Evolutionary conservation across 1,284 basidiomycete species (phyloP).

Genomic region (Pterulicium gracile): DNA sequence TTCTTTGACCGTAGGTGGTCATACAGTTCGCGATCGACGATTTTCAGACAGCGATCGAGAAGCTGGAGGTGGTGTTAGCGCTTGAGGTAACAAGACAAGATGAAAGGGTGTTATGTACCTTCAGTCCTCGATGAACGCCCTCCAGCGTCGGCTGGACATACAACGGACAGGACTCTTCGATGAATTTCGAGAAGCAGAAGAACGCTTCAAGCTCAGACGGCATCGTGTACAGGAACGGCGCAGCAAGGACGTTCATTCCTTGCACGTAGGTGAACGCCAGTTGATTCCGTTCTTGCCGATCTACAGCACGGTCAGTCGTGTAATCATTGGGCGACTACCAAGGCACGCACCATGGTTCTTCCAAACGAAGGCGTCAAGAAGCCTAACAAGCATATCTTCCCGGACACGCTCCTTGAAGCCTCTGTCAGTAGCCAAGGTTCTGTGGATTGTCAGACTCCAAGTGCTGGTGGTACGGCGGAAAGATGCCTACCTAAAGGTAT

Average conservation of each 20-base stretch:
- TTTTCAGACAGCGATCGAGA: slow-evolving; percentile 83
- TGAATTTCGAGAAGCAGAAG: slow-evolving; percentile 90
- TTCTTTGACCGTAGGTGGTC: slow-evolving; percentile 80
- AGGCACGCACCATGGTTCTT: slow-evolving; percentile 60
- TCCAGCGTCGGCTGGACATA: slow-evolving; percentile 94
- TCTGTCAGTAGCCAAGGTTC: slow-evolving; percentile 90
- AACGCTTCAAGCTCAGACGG: slow-evolving; percentile 95
- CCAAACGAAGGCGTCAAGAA: slow-evolving; percentile 97
- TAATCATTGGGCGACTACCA: not conserved
- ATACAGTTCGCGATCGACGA: slow-evolving; percentile 83
- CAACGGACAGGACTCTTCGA: slow-evolving; percentile 85
- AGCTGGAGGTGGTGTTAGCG: slow-evolving; percentile 41
- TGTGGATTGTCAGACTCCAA: too few relatives aligned
- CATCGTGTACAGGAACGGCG: slow-evolving; percentile 94
- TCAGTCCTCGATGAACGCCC: slow-evolving; percentile 89
- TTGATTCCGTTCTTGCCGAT: slow-evolving; percentile 60
- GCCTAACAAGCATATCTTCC: slow-evolving; percentile 92
- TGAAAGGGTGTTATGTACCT: slow-evolving; percentile 42
- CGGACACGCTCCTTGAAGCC: slow-evolving; percentile 92
- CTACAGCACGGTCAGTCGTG: slow-evolving; percentile 25
- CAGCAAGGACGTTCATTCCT: slow-evolving; percentile 97
- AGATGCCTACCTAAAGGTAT: slow-evolving; percentile 56
- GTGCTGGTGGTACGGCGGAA: not conserved
- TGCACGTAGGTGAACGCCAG: slow-evolving; percentile 91
- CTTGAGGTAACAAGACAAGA: slow-evolving; percentile 1